These are phyloP conservation scores for Cardamine chenopodiifolia DNA, from an alignment of 345 rosid genomes.

Conservation along the genomic window DNA sequence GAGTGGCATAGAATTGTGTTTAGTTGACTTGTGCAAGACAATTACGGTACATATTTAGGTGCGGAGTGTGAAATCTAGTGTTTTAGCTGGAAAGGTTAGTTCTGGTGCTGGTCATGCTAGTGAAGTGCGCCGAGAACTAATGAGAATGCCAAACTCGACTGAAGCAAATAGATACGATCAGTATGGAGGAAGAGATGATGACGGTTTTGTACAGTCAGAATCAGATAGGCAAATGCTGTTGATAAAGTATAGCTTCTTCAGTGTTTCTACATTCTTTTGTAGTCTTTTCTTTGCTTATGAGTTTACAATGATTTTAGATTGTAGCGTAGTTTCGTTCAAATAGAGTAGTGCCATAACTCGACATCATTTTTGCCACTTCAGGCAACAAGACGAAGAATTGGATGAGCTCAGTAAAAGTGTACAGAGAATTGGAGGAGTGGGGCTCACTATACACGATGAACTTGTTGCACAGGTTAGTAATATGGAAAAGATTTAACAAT, in stretches of 20 bases:
- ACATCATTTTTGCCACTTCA: constrained; percentile 33
- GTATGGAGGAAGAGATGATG: constrained; percentile 61
- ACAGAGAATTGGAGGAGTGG: constrained; percentile 90
- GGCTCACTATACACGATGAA: constrained; percentile 97
- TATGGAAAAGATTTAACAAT: neutral
- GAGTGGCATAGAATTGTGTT: constrained; percentile 11
- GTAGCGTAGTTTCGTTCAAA: constrained; percentile 14
- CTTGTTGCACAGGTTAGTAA: constrained; percentile 75
- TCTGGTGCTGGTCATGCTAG: constrained; percentile 50
- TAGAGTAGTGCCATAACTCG: constrained; percentile 9
- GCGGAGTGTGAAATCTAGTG: constrained; percentile 70
- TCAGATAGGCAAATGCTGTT: constrained; percentile 95
- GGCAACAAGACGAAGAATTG: constrained; percentile 97
- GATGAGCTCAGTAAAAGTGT: constrained; percentile 94
- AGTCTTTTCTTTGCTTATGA: constrained; percentile 1
- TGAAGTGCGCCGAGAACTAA: constrained; percentile 76
- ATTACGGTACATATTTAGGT: constrained; percentile 51
- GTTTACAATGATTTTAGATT: neutral
- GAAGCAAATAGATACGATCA: constrained; percentile 62
- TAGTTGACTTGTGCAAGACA: constrained; percentile 25
- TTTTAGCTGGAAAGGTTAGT: constrained; percentile 66
- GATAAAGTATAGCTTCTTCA: constrained; percentile 62
- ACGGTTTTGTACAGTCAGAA: constrained; percentile 80
- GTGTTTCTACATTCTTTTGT: neutral
- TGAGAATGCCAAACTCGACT: constrained; percentile 75